Evolutionary conservation across 2,329 filamentous ascomycete species (phyloP).

Genomic region (Neofusicoccum kwambonambiense): DNA sequence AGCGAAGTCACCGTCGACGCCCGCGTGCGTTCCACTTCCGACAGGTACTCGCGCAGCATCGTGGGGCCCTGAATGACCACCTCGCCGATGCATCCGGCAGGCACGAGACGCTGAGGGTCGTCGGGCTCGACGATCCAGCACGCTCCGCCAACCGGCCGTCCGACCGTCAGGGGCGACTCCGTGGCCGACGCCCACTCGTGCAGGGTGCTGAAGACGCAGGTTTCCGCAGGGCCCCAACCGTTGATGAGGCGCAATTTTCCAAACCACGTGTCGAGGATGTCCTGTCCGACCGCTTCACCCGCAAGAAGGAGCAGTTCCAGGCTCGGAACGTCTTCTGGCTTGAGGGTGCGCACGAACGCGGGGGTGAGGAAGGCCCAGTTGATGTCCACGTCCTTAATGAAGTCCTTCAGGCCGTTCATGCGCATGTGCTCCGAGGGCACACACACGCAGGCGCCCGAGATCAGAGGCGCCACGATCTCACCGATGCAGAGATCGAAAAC

Average conservation of each 20-base stretch:
- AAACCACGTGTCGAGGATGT: slow-evolving; percentile 21
- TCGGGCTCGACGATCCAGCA: slow-evolving; percentile 29
- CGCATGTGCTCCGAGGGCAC: slow-evolving; percentile 45
- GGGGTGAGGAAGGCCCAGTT: slow-evolving; percentile 38
- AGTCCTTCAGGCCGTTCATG: slow-evolving; percentile 42
- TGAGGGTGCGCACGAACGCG: slow-evolving; percentile 36
- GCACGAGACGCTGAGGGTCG: slow-evolving; percentile 28
- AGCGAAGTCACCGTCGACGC: slow-evolving; percentile 12
- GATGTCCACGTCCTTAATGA: slow-evolving; percentile 21
- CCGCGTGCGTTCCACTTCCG: slow-evolving; percentile 30
- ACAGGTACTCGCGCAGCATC: slow-evolving; percentile 35
- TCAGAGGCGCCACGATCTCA: slow-evolving; percentile 35
- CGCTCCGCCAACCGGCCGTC: no score
- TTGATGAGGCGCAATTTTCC: background rate
- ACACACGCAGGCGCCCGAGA: slow-evolving; percentile 40
- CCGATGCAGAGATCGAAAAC: slow-evolving; percentile 34
- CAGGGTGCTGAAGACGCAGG: slow-evolving; percentile 21
- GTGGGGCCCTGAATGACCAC: slow-evolving; percentile 35
- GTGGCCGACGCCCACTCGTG: background rate
- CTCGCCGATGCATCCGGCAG: slow-evolving; percentile 36
- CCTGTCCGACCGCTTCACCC: slow-evolving; percentile 30
- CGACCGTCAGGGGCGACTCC: background rate
- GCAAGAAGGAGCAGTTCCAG: slow-evolving; percentile 33
- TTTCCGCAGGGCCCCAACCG: background rate
- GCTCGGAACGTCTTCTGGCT: slow-evolving; percentile 37